Conservation (phyloP, 768 basidiomycete genomes). For the Termitomyces sp. region DNA sequence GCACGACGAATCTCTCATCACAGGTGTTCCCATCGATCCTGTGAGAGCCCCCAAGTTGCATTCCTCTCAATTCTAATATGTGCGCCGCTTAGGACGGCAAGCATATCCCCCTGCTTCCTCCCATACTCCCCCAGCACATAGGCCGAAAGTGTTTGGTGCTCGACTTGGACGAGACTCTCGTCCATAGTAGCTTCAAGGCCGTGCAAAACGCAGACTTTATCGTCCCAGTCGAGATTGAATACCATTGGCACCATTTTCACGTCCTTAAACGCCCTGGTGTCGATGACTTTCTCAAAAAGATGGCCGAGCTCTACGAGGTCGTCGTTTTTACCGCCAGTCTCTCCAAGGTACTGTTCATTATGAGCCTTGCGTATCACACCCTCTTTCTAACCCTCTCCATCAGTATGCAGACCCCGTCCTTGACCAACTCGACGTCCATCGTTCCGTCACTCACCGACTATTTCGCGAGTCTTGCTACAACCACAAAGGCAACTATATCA, state of each 20-base stretch:
- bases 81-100: slow-evolving; percentile 21
- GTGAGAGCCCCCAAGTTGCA: slow-evolving; percentile 46
- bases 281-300: slow-evolving; percentile 90
- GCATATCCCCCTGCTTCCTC: slow-evolving; percentile 94
- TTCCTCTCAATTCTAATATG: background rate
- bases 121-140: slow-evolving; percentile 67
- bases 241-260: slow-evolving; percentile 97
- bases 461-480: slow-evolving; percentile 99
- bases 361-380: slow-evolving; percentile 14
- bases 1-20: too few relatives aligned
- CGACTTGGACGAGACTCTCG: slow-evolving; percentile 96
- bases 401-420: slow-evolving; percentile 96
- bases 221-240: slow-evolving; percentile 98
- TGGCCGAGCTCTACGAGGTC: slow-evolving; percentile 97
- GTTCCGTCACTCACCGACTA: slow-evolving; percentile 86
- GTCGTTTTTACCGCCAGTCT: slow-evolving; percentile 97
- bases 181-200: slow-evolving; percentile 98
- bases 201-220: slow-evolving; percentile 94
- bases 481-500: slow-evolving; percentile 98
- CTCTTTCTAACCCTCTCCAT: background rate
- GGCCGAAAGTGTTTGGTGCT: slow-evolving; percentile 97
- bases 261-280: slow-evolving; percentile 98
- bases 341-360: slow-evolving; percentile 85
- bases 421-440: slow-evolving; percentile 91
- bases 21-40: slow-evolving; percentile 22